A percentile compares a stretch with the other conserved stretches of the same genome.
These are phyloP conservation scores for Serendipita sp. DNA, from an alignment of 768 basidiomycete species.

Conservation along the genomic window DNA sequence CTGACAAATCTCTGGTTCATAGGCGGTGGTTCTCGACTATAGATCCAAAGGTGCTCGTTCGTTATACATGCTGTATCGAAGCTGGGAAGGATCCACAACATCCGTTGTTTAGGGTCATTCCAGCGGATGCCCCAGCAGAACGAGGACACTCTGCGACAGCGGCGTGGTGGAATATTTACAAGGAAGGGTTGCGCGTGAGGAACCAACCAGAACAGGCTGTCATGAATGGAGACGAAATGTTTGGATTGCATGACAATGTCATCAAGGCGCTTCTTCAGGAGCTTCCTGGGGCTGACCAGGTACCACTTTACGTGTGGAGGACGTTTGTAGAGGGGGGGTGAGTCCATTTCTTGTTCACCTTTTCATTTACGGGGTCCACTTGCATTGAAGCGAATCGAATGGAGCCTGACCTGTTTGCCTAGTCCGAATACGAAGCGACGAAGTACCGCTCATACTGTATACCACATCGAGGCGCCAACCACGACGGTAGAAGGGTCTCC, in stretches of 20 bases:
- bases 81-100: conserved; percentile 47
- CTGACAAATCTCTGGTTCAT: conserved; percentile 1
- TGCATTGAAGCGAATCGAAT: background rate
- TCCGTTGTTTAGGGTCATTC: background rate
- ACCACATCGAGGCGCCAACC: background rate
- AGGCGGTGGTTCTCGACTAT: conserved; percentile 70
- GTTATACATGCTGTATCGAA: conserved; percentile 70
- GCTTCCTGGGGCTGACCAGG: conserved; percentile 50
- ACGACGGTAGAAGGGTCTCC: background rate
- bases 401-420: background rate
- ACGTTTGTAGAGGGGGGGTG: conserved; percentile 74
- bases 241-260: conserved; percentile 71
- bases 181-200: background rate
- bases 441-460: background rate
- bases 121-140: background rate
- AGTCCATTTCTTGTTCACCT: conserved; percentile 20
- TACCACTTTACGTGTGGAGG: conserved; percentile 78
- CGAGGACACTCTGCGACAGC: background rate
- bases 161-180: background rate
- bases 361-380: background rate
- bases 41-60: conserved; percentile 47
- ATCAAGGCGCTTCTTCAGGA: conserved; percentile 87
- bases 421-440: background rate
- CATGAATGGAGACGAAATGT: conserved; percentile 23
- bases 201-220: background rate